These are phyloP conservation scores for Coniochaeta hoffmannii DNA, from an alignment of 2,329 filamentous ascomycete species.

Conservation along the genomic window DNA sequence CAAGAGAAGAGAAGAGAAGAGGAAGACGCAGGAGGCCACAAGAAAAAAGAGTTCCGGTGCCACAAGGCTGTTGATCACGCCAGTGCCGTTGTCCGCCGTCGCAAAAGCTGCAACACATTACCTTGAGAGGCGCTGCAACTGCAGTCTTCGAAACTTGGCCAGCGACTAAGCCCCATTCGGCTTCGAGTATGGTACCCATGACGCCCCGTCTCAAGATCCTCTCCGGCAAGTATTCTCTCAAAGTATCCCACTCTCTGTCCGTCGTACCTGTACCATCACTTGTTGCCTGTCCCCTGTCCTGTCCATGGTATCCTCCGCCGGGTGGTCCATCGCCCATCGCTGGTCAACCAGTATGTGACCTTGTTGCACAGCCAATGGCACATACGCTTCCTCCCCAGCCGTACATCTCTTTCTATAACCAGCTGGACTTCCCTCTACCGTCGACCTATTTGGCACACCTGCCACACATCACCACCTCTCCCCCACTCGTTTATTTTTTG, in stretches of 20 bases:
- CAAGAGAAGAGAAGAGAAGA: neutral
- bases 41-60: neutral
- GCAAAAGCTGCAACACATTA: slow-evolving; percentile 10
- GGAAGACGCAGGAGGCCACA: neutral
- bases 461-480: slow-evolving; percentile 5
- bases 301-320: slow-evolving; percentile 1
- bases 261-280: slow-evolving; percentile 1
- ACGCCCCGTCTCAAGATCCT: slow-evolving; percentile 53
- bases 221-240: slow-evolving; percentile 40
- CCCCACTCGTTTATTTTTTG: slow-evolving; percentile 7
- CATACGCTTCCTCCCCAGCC: neutral
- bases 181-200: slow-evolving; percentile 49
- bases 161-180: slow-evolving; percentile 28
- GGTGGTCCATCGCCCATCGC: neutral
- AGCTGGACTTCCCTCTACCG: neutral
- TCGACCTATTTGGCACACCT: slow-evolving; percentile 4
- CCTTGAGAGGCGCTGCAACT: slow-evolving; percentile 14
- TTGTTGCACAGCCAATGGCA: neutral
- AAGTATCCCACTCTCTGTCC: neutral
- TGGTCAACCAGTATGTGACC: slow-evolving; percentile 9
- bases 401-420: neutral
- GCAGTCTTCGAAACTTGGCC: slow-evolving; percentile 21
- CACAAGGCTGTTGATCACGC: neutral
- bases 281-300: slow-evolving; percentile 2
- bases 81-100: neutral